Evolutionary conservation across 2,329 filamentous ascomycete genomes (phyloP), one percentile per base, ranked within the genome.

Genomic region (Curvularia eragrostidis): DNA sequence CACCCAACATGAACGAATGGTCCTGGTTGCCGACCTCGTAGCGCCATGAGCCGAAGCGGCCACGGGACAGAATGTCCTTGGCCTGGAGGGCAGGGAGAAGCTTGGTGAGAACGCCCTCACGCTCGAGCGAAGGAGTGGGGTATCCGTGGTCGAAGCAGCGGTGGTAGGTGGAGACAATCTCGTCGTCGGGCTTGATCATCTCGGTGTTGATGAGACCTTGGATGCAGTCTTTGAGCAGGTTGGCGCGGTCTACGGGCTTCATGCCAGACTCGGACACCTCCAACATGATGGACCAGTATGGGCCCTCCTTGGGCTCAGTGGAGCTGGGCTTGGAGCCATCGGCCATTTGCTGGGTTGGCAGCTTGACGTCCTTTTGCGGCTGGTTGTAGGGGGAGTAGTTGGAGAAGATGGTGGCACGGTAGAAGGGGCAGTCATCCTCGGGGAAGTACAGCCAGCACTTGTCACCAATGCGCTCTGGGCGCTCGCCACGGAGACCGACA

Each of bases 391-490:
- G 95, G 21, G 95, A 98, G 86, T 99, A 99, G 87, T 99, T 99
- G 81, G 94, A 98, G 87, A 99, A 99, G 83, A 99, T 98, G 75
- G 95, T 99, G 75, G 95, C 95, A 70, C 95, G 91, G 86, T 99
- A 99, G 86, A 99, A 99, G 77, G 93, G 93, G 84, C 93, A 97
- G 86, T 99, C 90, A 79, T 97, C 90, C 80, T 99, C 95, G 63
- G 95, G 95, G 88, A 98, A 99, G 87, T 99, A 99, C 67, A 99
- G 85, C 93, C 95, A 99, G 88, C 95, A 99, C 87, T 98, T 99
- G 84, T 99, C 95, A 66, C 95, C 95, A 70, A 99, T 99, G 76
- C 92, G 90, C 79, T 97, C 93, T 38, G 95, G 95, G 68, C 95
- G 91, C 73, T 85, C 86, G 66, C 95, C 95, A 75, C 95, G 92